These are phyloP conservation scores for Candida adriatica DNA, from an alignment of 805 yeast genomes.

Conservation along the genomic window DNA sequence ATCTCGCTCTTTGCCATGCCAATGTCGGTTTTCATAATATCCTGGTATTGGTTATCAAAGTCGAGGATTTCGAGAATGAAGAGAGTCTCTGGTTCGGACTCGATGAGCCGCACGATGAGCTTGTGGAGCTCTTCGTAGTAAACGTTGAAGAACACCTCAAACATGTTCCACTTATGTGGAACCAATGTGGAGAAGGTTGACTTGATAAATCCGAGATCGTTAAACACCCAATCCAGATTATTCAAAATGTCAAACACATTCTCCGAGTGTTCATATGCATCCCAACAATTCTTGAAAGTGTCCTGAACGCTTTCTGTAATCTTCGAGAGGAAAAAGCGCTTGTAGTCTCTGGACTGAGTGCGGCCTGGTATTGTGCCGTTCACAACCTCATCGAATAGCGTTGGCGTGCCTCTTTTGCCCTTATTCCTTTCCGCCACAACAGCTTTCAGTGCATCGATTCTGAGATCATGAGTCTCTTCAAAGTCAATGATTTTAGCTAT, in stretches of 20 bases:
- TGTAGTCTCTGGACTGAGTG: constrained; percentile 49
- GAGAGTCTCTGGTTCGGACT: constrained; percentile 73
- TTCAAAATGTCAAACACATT: constrained; percentile 52
- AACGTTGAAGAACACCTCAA: constrained; percentile 49
- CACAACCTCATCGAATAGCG: constrained; percentile 29
- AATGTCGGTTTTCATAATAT: constrained; percentile 43
- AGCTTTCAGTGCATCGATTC: constrained; percentile 32
- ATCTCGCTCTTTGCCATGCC: constrained; percentile 38
- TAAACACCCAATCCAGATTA: constrained; percentile 76
- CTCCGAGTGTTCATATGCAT: constrained; percentile 37
- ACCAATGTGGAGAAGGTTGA: constrained; percentile 51
- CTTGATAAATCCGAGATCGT: constrained; percentile 64
- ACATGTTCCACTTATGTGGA: constrained; percentile 72
- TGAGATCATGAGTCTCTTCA: constrained; percentile 75
- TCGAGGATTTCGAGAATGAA: constrained; percentile 67
- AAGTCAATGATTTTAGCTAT: constrained; percentile 69
- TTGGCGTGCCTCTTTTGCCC: constrained; percentile 15
- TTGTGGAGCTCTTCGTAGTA: constrained; percentile 63
- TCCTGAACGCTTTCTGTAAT: constrained; percentile 55
- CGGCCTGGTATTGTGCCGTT: constrained; percentile 37
- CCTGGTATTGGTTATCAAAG: constrained; percentile 64
- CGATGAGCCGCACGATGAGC: constrained; percentile 56
- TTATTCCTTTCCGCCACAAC: constrained; percentile 24
- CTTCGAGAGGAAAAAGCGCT: constrained; percentile 49
- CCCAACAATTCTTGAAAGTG: constrained; percentile 61